Evolutionary conservation across 2,329 filamentous ascomycete species (phyloP), one percentile per base, ranked within the genome.

Genomic region (Pseudogymnoascus sp.): DNA sequence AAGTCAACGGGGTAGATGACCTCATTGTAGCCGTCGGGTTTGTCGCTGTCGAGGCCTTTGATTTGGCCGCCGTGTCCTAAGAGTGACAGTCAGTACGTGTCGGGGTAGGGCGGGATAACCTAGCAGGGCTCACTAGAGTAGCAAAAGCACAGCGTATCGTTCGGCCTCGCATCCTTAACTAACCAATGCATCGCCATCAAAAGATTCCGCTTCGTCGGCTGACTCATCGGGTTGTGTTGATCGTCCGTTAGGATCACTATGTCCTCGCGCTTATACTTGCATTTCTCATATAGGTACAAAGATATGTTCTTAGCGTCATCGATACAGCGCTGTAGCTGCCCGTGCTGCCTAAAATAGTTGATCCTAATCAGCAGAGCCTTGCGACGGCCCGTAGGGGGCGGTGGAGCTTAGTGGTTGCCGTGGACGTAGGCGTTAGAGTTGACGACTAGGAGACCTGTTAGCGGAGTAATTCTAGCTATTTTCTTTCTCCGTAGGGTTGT

Each of bases 301-400:
- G 92, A 96, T 91, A 97, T 96, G 79, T 97, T 97, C 77, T 93
- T 90, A 43, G 96, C 93, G 74, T 97, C 93, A 73, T 97, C 97
- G 80, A 97, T 97, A 73, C 93, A 97, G 49, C 93, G 93, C 63
- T 92, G 83, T 59, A 97, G 81, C 79, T 97, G 90, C 28, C 93
- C 93, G 64, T 90, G 86, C 77, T 97, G 93, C 61, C 89, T 88
- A 73, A 97, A 97, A 77, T 97, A 97, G 78, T 97, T 97, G 80
- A 97, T 96, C 63, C 93, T 93, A 69, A 97, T 93, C 65, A 97
- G 77, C 31, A 97, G 79, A 3, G 93, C 93, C 78, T 97, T 97
- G 73, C 93, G 82, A 70, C 87, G 86, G 53, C 93, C 93, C 4
- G 89, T 96, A 6, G 90, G 90, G 61, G 87, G 84, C 1, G 87